A percentile compares a stretch with the other conserved stretches of the same genome.
Evolutionary conservation across 75 land plant species (phyloP).

Genomic region (Sequoiadendron giganteum): DNA sequence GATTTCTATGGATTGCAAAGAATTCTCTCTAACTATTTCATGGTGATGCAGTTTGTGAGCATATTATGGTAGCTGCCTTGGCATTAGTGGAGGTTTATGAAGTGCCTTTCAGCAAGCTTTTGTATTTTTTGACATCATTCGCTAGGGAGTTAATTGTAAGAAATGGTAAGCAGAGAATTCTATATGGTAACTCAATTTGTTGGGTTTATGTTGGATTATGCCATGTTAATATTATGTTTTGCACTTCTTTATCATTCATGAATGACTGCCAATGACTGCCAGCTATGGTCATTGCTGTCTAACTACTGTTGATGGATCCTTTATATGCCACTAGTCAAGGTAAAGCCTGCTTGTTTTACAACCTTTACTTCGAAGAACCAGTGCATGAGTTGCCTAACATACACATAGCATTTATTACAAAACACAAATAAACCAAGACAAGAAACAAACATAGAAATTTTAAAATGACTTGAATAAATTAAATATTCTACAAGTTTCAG

Average conservation of each 20-base stretch:
- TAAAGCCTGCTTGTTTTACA: background rate
- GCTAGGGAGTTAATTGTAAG: constrained; percentile 73
- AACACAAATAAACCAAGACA: no score
- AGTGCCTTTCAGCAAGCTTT: constrained; percentile 47
- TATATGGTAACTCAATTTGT: background rate
- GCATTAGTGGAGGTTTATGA: constrained; percentile 33
- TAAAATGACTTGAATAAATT: no score
- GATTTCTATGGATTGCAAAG: background rate
- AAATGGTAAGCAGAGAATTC: constrained; percentile 44
- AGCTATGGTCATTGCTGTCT: background rate
- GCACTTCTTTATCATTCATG: background rate
- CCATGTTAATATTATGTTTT: background rate
- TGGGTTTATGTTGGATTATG: background rate
- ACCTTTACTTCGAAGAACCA: no score
- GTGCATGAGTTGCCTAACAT: no score
- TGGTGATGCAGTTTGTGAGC: constrained; percentile 56
- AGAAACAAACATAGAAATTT: no score
- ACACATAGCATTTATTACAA: no score
- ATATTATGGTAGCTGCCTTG: constrained; percentile 59
- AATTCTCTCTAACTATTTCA: background rate
- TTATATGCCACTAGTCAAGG: background rate
- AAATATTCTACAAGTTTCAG: no score
- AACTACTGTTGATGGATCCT: background rate
- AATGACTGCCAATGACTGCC: background rate
- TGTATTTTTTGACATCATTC: constrained; percentile 65